phyloP scores from a whole-genome alignment of 225 moss, liverwort and hornwort genomes.

The Physcomitrium patens region DNA sequence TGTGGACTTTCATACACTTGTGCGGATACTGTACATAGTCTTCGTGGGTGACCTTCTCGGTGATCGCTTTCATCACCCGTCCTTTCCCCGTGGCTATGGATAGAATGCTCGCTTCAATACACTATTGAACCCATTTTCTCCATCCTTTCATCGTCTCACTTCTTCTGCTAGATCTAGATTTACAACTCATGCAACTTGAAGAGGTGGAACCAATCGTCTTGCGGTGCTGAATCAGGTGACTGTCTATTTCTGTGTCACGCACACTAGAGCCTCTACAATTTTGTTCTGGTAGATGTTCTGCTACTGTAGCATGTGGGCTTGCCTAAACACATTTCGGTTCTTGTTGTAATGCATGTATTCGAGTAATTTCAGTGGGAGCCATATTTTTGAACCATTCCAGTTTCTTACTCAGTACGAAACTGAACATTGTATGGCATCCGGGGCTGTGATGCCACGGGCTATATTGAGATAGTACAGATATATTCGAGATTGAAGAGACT shows the following conservation, averaged over 20 bases:
- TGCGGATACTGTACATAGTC: slow-evolving; percentile 7
- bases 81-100: not conserved
- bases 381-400: not conserved
- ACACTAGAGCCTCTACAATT: slow-evolving; percentile 3
- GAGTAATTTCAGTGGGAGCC: not conserved
- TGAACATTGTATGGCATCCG: not conserved
- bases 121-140: not conserved
- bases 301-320: not conserved
- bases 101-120: slow-evolving; percentile 6
- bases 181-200: not conserved
- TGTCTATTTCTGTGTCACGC: not conserved
- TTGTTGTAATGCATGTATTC: not conserved
- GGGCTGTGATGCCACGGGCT: no score
- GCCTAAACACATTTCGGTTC: not conserved
- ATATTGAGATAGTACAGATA: no score
- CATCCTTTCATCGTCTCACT: not conserved
- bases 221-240: slow-evolving; percentile 30
- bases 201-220: slow-evolving; percentile 15
- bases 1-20: slow-evolving; percentile 61
- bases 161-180: not conserved
- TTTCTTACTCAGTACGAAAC: not conserved
- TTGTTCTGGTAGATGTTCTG: not conserved
- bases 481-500: no score
- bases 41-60: not conserved
- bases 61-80: no score